phyloP scores from a whole-genome alignment of 2,329 filamentous ascomycete genomes.

The Microdochium paspali region DNA sequence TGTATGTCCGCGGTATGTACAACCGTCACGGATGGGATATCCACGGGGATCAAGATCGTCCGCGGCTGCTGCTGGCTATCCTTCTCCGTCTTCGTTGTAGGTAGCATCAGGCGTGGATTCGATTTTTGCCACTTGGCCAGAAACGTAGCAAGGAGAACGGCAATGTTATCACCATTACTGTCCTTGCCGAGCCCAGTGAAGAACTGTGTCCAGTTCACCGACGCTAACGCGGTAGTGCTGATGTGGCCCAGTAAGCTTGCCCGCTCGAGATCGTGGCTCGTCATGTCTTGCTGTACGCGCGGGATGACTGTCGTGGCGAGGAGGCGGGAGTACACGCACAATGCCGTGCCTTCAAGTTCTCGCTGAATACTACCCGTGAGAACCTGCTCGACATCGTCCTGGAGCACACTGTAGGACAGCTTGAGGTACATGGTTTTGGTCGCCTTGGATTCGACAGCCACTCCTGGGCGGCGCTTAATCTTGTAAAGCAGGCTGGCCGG shows the following conservation, averaged over 20 bases:
- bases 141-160: conserved; percentile 18
- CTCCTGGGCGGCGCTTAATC: conserved; percentile 46
- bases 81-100: conserved; percentile 21
- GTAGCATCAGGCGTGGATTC: conserved; percentile 21
- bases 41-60: conserved; percentile 79
- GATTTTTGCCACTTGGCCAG: conserved; percentile 26
- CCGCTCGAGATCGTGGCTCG: conserved; percentile 45
- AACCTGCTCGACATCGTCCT: conserved; percentile 57
- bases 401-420: conserved; percentile 66
- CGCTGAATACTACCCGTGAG: conserved; percentile 32
- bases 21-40: conserved; percentile 74
- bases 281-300: conserved; percentile 32
- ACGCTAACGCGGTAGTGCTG: conserved; percentile 35
- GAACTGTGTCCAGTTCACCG: conserved; percentile 35
- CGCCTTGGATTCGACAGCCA: conserved; percentile 21
- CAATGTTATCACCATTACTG: conserved; percentile 22
- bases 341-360: conserved; percentile 26
- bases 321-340: conserved; percentile 37
- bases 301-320: conserved; percentile 32
- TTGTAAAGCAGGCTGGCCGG: conserved; percentile 75
- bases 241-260: conserved; percentile 43
- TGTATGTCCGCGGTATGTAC: conserved; percentile 70
- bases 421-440: conserved; percentile 53
- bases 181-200: conserved; percentile 40
- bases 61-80: too few relatives aligned